Percentiles rank a stretch among this genome's conserved stretches.
Evolutionary conservation across 257 asterid species (phyloP).

Genomic region (Plectranthus barbatus): DNA sequence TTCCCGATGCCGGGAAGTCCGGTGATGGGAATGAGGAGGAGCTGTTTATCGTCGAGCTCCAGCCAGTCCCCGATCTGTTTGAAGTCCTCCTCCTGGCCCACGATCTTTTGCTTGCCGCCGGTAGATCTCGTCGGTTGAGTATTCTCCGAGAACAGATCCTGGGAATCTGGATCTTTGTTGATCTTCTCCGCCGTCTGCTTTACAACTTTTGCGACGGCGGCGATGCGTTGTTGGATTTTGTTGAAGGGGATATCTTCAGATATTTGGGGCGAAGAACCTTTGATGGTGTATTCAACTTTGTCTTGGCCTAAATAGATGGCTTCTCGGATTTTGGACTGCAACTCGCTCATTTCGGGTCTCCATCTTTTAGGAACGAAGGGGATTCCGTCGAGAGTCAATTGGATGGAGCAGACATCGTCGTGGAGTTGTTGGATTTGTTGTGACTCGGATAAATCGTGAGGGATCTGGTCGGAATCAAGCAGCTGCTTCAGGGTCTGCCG

Average conservation of each 20-base stretch:
- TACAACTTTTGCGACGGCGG: not conserved
- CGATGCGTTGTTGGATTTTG: not conserved
- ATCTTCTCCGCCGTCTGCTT: not conserved
- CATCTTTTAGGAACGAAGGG: not conserved
- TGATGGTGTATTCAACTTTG: not conserved
- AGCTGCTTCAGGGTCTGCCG: not conserved
- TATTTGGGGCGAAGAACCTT: not conserved
- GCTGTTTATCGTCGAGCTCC: not conserved
- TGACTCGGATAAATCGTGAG: not conserved
- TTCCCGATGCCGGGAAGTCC: not conserved
- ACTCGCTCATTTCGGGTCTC: not conserved
- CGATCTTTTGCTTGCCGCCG: not conserved
- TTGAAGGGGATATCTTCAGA: not conserved
- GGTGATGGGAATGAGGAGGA: not conserved
- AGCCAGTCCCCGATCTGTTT: not conserved
- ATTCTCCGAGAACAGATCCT: not conserved
- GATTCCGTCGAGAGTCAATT: not conserved
- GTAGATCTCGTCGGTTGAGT: not conserved
- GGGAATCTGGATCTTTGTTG: not conserved
- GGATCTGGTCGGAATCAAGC: not conserved
- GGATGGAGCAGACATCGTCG: not conserved
- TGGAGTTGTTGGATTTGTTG: not conserved
- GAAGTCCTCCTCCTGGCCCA: slow-evolving; percentile 1
- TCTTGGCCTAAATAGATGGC: slow-evolving; percentile 5
- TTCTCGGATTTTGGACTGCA: not conserved